Percentiles rank a stretch among this genome's conserved stretches.
phyloP scores from a whole-genome alignment of 805 yeast genomes.

The Wickerhamiella azymoides region DNA sequence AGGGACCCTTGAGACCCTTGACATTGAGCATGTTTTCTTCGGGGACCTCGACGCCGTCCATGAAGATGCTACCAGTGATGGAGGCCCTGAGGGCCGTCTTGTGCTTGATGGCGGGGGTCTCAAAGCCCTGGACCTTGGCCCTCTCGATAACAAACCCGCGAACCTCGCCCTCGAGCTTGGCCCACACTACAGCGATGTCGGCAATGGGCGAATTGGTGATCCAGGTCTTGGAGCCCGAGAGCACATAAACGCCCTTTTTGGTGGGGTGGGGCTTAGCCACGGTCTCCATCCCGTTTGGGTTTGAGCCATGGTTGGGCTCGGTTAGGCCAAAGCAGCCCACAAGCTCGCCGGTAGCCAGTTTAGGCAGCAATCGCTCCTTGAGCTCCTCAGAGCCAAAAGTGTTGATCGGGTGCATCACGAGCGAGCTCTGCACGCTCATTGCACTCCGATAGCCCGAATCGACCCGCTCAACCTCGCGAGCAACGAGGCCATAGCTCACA shows the following conservation, averaged over 20 bases:
- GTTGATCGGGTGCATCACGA: slow-evolving; percentile 32
- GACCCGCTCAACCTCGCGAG: slow-evolving; percentile 33
- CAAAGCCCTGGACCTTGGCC: slow-evolving; percentile 23
- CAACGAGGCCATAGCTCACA: slow-evolving; percentile 31
- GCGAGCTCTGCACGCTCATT: slow-evolving; percentile 32
- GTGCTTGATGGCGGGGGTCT: slow-evolving; percentile 30
- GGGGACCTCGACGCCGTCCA: slow-evolving; percentile 33
- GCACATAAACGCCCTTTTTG: slow-evolving; percentile 29
- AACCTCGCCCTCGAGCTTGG: slow-evolving; percentile 30
- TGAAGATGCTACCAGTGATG: slow-evolving; percentile 31
- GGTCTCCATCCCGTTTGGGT: slow-evolving; percentile 45
- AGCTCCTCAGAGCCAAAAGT: slow-evolving; percentile 30
- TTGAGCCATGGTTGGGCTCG: slow-evolving; percentile 52
- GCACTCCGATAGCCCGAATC: slow-evolving; percentile 34
- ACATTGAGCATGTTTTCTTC: slow-evolving; percentile 29
- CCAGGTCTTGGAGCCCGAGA: slow-evolving; percentile 32
- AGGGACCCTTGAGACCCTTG: slow-evolving; percentile 32
- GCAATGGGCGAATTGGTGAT: slow-evolving; percentile 36
- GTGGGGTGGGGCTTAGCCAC: slow-evolving; percentile 33
- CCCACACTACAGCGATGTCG: slow-evolving; percentile 31
- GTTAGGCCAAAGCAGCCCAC: slow-evolving; percentile 52
- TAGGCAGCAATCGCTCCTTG: slow-evolving; percentile 29
- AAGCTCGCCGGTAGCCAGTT: slow-evolving; percentile 30
- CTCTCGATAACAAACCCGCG: slow-evolving; percentile 33
- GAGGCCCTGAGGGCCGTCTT: slow-evolving; percentile 30